These are phyloP conservation scores for Talaromyces sp. DNA, from an alignment of 2,329 filamentous ascomycete genomes.

Conservation along the genomic window DNA sequence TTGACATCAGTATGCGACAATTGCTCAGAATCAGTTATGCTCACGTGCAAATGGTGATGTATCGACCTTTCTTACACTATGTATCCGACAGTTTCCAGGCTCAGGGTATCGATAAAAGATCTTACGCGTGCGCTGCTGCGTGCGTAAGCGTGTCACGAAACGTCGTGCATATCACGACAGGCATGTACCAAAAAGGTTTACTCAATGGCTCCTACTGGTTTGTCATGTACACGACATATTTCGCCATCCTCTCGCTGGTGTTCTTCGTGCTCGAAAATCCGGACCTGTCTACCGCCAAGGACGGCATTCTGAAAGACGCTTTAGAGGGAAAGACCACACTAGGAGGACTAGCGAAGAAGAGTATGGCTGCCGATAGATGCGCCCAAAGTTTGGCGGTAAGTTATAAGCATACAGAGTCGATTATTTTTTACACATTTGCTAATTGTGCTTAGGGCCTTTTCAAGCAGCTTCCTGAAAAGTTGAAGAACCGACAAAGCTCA, in stretches of 20 bases:
- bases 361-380: slow-evolving; percentile 84
- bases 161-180: slow-evolving; percentile 62
- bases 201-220: slow-evolving; percentile 66
- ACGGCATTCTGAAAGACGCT: slow-evolving; percentile 76
- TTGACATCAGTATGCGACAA: slow-evolving; percentile 49
- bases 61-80: slow-evolving; percentile 64
- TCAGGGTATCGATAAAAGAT: slow-evolving; percentile 56
- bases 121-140: slow-evolving; percentile 63
- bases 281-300: slow-evolving; percentile 59
- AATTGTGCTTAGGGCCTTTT: slow-evolving; percentile 63
- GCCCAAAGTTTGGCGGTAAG: slow-evolving; percentile 71
- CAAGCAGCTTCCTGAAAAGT: slow-evolving; percentile 71
- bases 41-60: slow-evolving; percentile 63
- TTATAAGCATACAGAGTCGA: not conserved
- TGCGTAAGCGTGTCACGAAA: slow-evolving; percentile 65
- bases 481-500: slow-evolving; percentile 56
- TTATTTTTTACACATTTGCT: not conserved
- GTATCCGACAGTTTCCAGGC: slow-evolving; percentile 52
- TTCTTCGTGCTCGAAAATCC: slow-evolving; percentile 65
- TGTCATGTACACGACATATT: slow-evolving; percentile 66
- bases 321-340: slow-evolving; percentile 80
- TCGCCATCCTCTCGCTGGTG: slow-evolving; percentile 61
- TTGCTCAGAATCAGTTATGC: slow-evolving; percentile 62
- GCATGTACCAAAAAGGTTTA: slow-evolving; percentile 61
- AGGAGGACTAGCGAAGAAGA: slow-evolving; percentile 72